Base-by-base conservation (phyloP, 169 alveolate species). In the Neospora caninum region DNA sequence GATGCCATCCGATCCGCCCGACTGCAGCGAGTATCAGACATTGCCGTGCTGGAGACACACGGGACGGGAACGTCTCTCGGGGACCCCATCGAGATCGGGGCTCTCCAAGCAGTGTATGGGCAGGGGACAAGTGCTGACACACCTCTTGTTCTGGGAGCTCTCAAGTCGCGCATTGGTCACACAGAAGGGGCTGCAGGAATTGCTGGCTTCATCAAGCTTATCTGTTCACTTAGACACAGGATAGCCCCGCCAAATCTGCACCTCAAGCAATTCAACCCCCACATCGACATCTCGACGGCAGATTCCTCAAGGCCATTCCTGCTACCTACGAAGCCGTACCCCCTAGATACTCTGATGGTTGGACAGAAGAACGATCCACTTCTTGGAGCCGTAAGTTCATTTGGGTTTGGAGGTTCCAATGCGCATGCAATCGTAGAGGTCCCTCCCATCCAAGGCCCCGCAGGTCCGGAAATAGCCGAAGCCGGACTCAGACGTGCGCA, bases 11-110 rank as follows among this genome's bases (percentile, higher is more conserved):
- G 49, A 13, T 58, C 70, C 25, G 93, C 87, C 38, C 73, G 92
- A 43, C 67, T 96, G 18, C 78, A 39, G 38, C 94, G 96, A n/a
- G 80, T 88, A 36, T 84, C 49, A 36, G 93, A 82, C 25, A 69
- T 92, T 34, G 0, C 88, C 38, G 73, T 70, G 20, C 9, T 94
- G 78, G 97, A 96, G 73, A 87, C 96, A 1, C 97, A 96, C 92
- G 97, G 97, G 78, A 96, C 97, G 13, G 97, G 97, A 49, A 96
- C 97, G 45, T 38, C 96, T 45, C 95, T 96, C 38, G 97, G 97
- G 2, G 97, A 96, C 36, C 96, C 97, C n/a, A 64, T 94, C 16
- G 97, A 96, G 70, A 91, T 95, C 45, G 95, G 96, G 39, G 97
- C 97, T 20, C 41, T 96, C 54, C 93, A 84, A 45, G 95, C 95